Percentiles rank a stretch among this genome's conserved stretches.
These are phyloP conservation scores for Thalia dealbata DNA, from an alignment of 176 grass and related monocot species.

Conservation along the genomic window DNA sequence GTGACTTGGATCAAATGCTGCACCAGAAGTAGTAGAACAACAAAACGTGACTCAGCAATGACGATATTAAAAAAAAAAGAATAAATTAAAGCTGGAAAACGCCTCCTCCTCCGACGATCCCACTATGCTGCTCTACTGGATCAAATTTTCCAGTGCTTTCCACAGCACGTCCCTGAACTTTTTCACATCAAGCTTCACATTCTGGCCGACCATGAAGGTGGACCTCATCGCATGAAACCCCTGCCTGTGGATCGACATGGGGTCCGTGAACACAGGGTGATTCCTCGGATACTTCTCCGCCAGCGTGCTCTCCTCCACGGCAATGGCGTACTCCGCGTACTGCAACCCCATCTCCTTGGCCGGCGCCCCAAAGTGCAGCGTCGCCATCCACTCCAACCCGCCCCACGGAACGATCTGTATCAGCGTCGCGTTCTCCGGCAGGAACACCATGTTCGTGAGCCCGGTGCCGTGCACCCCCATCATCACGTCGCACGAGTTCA, in stretches of 20 bases:
- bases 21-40: no score
- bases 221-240: constrained; percentile 44
- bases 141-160: constrained; percentile 29
- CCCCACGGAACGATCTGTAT: constrained; percentile 71
- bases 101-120: no score
- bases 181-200: constrained; percentile 55
- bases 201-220: constrained; percentile 48
- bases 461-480: constrained; percentile 59
- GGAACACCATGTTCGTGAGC: constrained; percentile 71
- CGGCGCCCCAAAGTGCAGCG: constrained; percentile 26
- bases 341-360: constrained; percentile 46
- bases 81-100: no score
- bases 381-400: constrained; percentile 33
- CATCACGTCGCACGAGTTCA: constrained; percentile 53
- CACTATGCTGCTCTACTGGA: not conserved
- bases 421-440: constrained; percentile 30
- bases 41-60: no score
- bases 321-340: constrained; percentile 45
- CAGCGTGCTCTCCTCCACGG: constrained; percentile 50
- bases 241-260: constrained; percentile 31
- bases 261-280: constrained; percentile 53
- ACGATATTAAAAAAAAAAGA: no score
- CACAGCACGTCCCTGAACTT: constrained; percentile 43
- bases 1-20: no score
- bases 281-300: constrained; percentile 46